Base-by-base conservation (phyloP, 805 yeast genomes). In the Cyberlindnera lachancei region DNA sequence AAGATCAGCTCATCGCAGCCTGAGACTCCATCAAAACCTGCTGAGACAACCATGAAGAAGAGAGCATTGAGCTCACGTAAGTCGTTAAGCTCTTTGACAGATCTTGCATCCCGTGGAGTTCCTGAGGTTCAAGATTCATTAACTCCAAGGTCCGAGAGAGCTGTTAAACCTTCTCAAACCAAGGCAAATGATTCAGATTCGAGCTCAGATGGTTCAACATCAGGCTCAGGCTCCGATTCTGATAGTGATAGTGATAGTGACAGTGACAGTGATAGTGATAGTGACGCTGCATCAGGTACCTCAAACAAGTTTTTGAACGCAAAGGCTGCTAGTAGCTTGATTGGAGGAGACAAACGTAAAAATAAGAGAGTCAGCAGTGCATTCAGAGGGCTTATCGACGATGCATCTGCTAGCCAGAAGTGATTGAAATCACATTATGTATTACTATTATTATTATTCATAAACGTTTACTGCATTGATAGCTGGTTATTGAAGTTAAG, bases 121-220 rank as follows among this genome's bases (percentile, higher is more conserved):
- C 87, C 87, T 2, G 82, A 73, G 15, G 84, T 79, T 0, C 68
- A 64, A 34, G 83, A 76, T 27, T 59, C 61, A 15, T 38, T 50
- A 20, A 42, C 53, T 2, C 56, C 56, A 29, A 36, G 31, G 15
- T 17, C 50, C 15, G 44, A 41, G 18, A 42, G 49, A 31, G 14
- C 16, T 10, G 6, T 24, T 6, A 18, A 14, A 11, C 19, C 22
- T 15, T 7, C 20, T 6, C 16, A 10, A 7, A 8, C 18, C 15
- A 23, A 21, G 18, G 14, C 18, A n/a, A n/a, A 13, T 8, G 11
- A 14, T 5, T 9, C 13, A 14, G 19, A 23, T 15, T 8, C 16
- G 15, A 15, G 18, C 11, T n/a, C 21, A 12, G 26, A 30, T 21
- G 27, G 30, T 19, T 52, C 61, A 6, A 13, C 25, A 9, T 18